These are phyloP conservation scores for Parastagonospora avenae DNA, from an alignment of 2,329 filamentous ascomycete species.

Conservation along the genomic window DNA sequence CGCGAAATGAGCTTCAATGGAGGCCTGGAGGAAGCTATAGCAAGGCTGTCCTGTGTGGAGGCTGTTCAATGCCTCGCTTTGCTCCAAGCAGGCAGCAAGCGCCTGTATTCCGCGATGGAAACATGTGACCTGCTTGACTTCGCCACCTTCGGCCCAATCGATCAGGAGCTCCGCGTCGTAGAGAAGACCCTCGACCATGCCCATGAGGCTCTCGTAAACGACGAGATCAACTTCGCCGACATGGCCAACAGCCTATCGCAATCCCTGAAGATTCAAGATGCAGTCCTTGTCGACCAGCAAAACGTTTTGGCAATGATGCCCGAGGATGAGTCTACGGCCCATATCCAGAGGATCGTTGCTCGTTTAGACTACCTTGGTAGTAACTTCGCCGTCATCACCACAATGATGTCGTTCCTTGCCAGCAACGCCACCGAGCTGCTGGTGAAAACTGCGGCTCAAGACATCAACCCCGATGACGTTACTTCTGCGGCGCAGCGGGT, in stretches of 20 bases:
- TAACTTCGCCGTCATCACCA: slow-evolving; percentile 21
- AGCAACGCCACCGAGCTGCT: slow-evolving; percentile 7
- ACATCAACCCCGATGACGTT: slow-evolving; percentile 4
- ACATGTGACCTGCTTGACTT: slow-evolving; percentile 81
- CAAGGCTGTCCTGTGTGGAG: slow-evolving; percentile 66
- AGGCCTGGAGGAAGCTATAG: slow-evolving; percentile 78
- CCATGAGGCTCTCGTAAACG: slow-evolving; percentile 81
- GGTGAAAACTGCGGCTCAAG: slow-evolving; percentile 1
- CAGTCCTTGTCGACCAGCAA: slow-evolving; percentile 18
- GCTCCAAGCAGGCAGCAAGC: slow-evolving; percentile 81
- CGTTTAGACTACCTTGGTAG: slow-evolving; percentile 26
- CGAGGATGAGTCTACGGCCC: slow-evolving; percentile 34
- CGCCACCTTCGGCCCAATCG: slow-evolving; percentile 74
- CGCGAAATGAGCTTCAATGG: slow-evolving; percentile 70
- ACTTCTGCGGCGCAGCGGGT: slow-evolving; percentile 49
- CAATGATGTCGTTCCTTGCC: slow-evolving; percentile 13
- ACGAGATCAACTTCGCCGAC: slow-evolving; percentile 84
- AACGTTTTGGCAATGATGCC: slow-evolving; percentile 21
- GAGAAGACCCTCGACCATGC: slow-evolving; percentile 87
- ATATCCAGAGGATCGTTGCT: slow-evolving; percentile 24
- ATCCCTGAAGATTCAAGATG: slow-evolving; percentile 26
- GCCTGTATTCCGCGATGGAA: slow-evolving; percentile 80
- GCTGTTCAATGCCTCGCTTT: slow-evolving; percentile 84
- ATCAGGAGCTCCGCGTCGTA: slow-evolving; percentile 89
- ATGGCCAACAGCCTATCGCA: slow-evolving; percentile 79